Evolutionary conservation across 306 rosid genomes (phyloP), one percentile per base, ranked within the genome.

Genomic region (Dalbergia cochinchinensis): DNA sequence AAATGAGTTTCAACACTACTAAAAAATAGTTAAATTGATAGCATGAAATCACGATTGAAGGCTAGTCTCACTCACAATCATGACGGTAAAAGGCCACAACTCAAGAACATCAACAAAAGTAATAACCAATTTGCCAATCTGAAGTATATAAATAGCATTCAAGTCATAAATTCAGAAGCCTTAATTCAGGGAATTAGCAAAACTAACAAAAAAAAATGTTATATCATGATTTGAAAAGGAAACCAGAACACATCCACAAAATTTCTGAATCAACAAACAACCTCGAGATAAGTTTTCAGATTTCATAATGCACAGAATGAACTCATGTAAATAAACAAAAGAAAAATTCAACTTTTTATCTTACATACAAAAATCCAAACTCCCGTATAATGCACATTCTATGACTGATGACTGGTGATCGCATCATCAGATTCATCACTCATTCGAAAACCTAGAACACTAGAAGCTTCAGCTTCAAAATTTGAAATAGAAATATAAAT

Each of bases 71-170:
- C 98, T 91, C 76, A 95, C 99, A 89, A 84, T 95, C 99, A 73
- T 95, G 98, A 92, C 90, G 26, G 97, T 95, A 83, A 95, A 95
- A 4, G 99, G 94, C 98, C 99, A 95, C 47, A 95, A 80, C 91
- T 90, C 93, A 61, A 95, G 97, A 85, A 92, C 88, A 81, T 95
- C 99, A 71, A 93, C 91, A 85, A 95, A 95, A 42, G 95, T 90
- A 85, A 95, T 91, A 39, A 95, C 84, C 83, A 95, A 95, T 79
- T 92, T 90, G 98, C 99, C 92, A 34, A 89, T 95, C 99, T 94
- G 92, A 83, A 78, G 87, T 51, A 83, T 54, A 78, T 58, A 75
- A 79, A 81, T 35, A 62, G 65, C 65, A 78, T 60, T 70, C 60
- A 71, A 76, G 60, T 61, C 6, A 67, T 78, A 63, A 78, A 65